Conservation (phyloP, 2,329 filamentous ascomycete species). For the Lasiodiplodia hormozganensis region DNA sequence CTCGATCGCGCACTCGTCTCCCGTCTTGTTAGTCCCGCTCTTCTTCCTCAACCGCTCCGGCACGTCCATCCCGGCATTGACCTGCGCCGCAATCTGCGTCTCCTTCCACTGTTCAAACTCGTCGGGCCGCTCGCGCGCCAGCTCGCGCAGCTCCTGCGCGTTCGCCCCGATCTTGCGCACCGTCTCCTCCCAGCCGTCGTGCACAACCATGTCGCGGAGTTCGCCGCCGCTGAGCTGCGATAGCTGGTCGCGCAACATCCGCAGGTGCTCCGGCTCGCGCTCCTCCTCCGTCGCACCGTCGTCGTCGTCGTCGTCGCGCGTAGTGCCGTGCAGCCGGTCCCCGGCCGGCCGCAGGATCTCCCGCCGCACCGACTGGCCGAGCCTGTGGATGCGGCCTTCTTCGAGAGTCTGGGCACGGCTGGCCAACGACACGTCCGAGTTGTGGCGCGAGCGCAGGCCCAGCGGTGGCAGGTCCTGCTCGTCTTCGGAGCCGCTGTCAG, state of each 20-base stretch:
- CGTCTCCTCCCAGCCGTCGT: slow-evolving; percentile 66
- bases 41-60: not conserved
- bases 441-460: slow-evolving; percentile 63
- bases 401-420: slow-evolving; percentile 69
- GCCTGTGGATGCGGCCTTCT: slow-evolving; percentile 73
- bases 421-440: slow-evolving; percentile 72
- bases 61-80: slow-evolving; percentile 35
- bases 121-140: slow-evolving; percentile 54
- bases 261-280: slow-evolving; percentile 47
- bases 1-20: not conserved
- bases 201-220: slow-evolving; percentile 44
- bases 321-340: too few relatives aligned
- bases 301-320: slow-evolving; percentile 36
- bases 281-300: slow-evolving; percentile 40
- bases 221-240: slow-evolving; percentile 68
- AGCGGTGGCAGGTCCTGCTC: slow-evolving; percentile 43
- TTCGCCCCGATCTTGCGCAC: slow-evolving; percentile 71
- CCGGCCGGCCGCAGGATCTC: slow-evolving; percentile 61
- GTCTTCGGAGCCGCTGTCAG: slow-evolving; percentile 47
- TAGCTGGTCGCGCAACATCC: slow-evolving; percentile 64
- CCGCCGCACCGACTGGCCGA: slow-evolving; percentile 70
- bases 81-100: slow-evolving; percentile 47
- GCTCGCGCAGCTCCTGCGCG: slow-evolving; percentile 68
- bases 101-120: slow-evolving; percentile 44
- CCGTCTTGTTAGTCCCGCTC: not conserved